Conservation (phyloP, 1,139 yeast genomes). For the Ogataea hybrid region DNA sequence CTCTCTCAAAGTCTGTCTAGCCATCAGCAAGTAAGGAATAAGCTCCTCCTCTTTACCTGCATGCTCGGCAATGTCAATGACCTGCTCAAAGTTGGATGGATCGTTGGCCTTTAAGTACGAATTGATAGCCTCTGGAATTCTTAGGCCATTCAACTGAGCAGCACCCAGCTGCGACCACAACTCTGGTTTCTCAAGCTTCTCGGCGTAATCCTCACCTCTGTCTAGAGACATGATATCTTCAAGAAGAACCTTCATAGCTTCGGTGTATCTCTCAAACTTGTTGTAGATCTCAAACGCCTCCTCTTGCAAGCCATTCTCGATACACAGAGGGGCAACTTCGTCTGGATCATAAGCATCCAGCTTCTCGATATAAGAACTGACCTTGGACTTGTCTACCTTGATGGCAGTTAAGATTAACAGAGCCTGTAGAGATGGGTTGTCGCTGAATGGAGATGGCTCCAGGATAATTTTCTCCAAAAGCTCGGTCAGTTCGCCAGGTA, state of each 20-base stretch:
- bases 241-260: constrained; percentile 87
- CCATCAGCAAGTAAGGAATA: constrained; percentile 84
- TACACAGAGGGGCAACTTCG: constrained; percentile 91
- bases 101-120: constrained; percentile 90
- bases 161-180: constrained; percentile 95
- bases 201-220: constrained; percentile 93
- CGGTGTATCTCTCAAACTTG: constrained; percentile 72
- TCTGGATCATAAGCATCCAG: constrained; percentile 89
- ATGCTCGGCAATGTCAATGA: constrained; percentile 91
- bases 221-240: constrained; percentile 93
- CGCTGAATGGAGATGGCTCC: constrained; percentile 96
- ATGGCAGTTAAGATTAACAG: constrained; percentile 89
- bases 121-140: constrained; percentile 87
- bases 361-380: constrained; percentile 78
- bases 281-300: constrained; percentile 95
- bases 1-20: constrained; percentile 90
- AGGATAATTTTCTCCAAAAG: constrained; percentile 90
- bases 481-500: constrained; percentile 91
- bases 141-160: constrained; percentile 92
- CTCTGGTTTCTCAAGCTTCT: constrained; percentile 79
- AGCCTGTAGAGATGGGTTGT: constrained; percentile 93
- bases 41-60: constrained; percentile 97
- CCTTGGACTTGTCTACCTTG: constrained; percentile 89
- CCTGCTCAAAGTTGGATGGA: constrained; percentile 87
- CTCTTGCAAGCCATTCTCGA: constrained; percentile 83